Conservation (phyloP, 1,284 basidiomycete genomes). For the Cutaneotrichosporon cyanovorans region DNA sequence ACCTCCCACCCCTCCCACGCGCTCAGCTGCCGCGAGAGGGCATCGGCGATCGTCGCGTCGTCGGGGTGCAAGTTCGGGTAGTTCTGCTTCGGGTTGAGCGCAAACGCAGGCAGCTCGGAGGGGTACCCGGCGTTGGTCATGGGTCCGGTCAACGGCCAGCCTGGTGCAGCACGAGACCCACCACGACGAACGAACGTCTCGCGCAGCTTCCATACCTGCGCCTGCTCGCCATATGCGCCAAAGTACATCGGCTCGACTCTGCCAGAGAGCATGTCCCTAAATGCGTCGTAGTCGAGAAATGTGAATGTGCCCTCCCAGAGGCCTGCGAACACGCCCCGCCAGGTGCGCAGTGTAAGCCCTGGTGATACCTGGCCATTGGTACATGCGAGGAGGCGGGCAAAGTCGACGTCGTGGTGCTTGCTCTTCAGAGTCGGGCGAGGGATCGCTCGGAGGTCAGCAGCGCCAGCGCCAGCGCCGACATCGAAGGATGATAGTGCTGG, state of each 20-base stretch:
- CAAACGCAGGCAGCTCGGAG: conserved; percentile 20
- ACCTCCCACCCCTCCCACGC: conserved; percentile 37
- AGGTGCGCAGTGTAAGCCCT: conserved; percentile 45
- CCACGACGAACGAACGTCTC: conserved; percentile 46
- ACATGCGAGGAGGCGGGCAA: conserved; percentile 41
- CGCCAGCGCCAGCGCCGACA: background rate
- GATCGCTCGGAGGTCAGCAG: conserved; percentile 9
- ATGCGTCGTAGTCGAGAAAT: conserved; percentile 54
- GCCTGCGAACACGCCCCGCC: conserved; percentile 47
- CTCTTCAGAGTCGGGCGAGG: conserved; percentile 21
- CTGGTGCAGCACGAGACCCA: conserved; percentile 5
- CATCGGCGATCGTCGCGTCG: conserved; percentile 29
- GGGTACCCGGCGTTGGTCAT: conserved; percentile 44
- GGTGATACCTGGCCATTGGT: conserved; percentile 41
- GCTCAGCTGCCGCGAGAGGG: conserved; percentile 35
- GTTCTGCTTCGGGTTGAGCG: conserved; percentile 7
- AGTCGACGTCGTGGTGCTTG: conserved; percentile 22
- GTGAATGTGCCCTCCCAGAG: conserved; percentile 53
- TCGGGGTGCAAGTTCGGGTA: conserved; percentile 24
- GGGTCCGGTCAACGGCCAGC: conserved; percentile 30
- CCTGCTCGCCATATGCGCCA: conserved; percentile 51
- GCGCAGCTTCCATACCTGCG: conserved; percentile 52
- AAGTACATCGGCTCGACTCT: conserved; percentile 45
- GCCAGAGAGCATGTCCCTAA: conserved; percentile 45
- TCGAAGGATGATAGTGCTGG: background rate